Base-by-base conservation (phyloP, 2,329 filamentous ascomycete species). In the Cyphellophora attinorum region DNA sequence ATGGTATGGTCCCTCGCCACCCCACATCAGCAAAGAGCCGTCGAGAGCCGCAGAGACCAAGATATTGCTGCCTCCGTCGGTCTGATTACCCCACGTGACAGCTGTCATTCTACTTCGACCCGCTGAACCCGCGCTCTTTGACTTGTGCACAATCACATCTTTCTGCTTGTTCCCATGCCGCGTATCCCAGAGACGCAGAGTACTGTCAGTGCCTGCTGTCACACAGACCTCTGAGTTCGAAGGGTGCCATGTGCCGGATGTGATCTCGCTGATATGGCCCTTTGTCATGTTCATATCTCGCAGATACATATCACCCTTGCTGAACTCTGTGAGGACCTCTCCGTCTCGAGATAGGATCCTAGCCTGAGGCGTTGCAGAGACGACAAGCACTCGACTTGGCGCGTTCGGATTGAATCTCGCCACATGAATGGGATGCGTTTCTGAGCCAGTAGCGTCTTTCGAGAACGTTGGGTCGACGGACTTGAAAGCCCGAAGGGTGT, bases 281-380 rank as follows among this genome's bases (percentile, higher is more conserved):
- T 95, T 96, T 4, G 91, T 98, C 56, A 96, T 88, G 60, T 95
- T 76, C 81, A 96, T 93, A 57, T 98, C 91, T 35, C 89, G 75
- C 46, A 98, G 64, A 52, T 98, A 98, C 88, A 96, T 96, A 56
- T 98, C 91, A 29, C 91, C 91, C 61, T 98, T 98, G 48, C 86
- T 81, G 46, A 94, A 96, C 53, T 95, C 86, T 1, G 81, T 80
- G 31, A 93, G 51, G 5, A 82, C 70, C 29, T 93, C 85, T 25
- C 91, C 91, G 62, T 98, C 89, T 51, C 91, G 78, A 49, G 76
- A 84, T 56, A 96, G 70, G 15, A 98, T 78, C 57, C 86, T 88
- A 10, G 89, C 85, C 57, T 96, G 89, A 2, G 89, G 80, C 27
- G 89, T 84, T 5, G 89, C 86, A 5, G 86, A 82, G 29, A 96